Percentiles rank a stretch among this genome's conserved stretches.
These are phyloP conservation scores for Chlamydomonas schloesseri DNA, from an alignment of 139 green algal species.

Conservation along the genomic window DNA sequence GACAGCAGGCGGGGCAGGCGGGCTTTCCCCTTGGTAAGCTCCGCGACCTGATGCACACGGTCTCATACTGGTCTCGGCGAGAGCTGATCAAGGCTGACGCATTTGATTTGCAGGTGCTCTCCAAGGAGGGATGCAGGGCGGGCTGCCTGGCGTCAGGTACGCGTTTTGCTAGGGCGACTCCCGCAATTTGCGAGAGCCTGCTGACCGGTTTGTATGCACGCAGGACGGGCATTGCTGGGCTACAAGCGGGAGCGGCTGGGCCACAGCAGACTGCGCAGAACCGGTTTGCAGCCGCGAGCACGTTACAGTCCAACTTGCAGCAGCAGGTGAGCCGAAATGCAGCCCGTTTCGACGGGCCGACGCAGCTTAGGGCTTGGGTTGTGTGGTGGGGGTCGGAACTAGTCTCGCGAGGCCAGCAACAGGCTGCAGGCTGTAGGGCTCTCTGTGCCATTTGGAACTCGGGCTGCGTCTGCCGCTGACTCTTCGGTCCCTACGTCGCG, in stretches of 20 bases:
- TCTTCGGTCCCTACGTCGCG: background rate
- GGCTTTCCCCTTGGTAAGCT: conserved; percentile 41
- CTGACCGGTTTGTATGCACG: background rate
- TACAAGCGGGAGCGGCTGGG: conserved; percentile 24
- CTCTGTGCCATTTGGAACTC: no score
- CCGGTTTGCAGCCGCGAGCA: conserved; percentile 40
- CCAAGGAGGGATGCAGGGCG: conserved; percentile 45
- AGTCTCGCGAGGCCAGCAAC: no score
- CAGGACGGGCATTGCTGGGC: conserved; percentile 40
- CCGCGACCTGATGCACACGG: no score
- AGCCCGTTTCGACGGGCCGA: no score
- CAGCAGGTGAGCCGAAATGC: conserved; percentile 2
- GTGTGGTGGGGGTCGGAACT: no score
- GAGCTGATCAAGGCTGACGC: background rate
- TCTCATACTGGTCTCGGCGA: no score
- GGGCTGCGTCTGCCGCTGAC: background rate
- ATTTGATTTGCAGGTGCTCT: conserved; percentile 27
- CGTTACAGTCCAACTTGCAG: conserved; percentile 48
- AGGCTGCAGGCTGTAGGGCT: no score
- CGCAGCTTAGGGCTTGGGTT: no score
- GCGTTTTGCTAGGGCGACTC: background rate
- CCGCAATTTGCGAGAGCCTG: background rate
- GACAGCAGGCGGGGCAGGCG: conserved; percentile 18
- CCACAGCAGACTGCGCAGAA: conserved; percentile 48
- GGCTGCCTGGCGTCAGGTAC: conserved; percentile 49